Evolutionary conservation across 176 grass and related monocot species (phyloP).

Genomic region (Oropetium thomaeum): DNA sequence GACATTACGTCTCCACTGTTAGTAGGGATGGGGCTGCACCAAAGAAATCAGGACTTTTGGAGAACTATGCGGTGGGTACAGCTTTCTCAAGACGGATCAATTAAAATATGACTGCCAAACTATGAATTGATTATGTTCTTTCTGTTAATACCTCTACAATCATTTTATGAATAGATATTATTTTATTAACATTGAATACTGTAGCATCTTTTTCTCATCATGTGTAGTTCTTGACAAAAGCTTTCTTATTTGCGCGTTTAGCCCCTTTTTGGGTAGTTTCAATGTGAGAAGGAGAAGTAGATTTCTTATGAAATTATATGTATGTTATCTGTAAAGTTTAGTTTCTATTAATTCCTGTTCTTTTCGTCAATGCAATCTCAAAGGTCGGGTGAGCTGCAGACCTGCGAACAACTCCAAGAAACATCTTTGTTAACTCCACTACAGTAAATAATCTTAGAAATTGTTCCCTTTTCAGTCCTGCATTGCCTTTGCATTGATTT

Average conservation of each 20-base stretch:
- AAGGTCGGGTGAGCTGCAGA: neutral
- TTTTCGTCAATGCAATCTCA: neutral
- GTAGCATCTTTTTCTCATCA: no score
- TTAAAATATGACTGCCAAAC: neutral
- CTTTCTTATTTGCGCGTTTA: neutral
- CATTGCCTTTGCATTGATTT: slow-evolving; percentile 65
- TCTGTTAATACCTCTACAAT: no score
- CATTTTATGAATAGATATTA: neutral
- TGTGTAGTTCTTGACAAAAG: neutral
- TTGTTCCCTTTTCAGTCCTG: slow-evolving; percentile 59
- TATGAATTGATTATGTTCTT: neutral
- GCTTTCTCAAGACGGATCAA: neutral
- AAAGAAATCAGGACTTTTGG: slow-evolving; percentile 51
- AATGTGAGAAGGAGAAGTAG: neutral
- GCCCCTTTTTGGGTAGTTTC: neutral
- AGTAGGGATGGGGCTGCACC: slow-evolving; percentile 55
- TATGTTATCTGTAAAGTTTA: neutral
- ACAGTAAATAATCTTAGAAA: neutral
- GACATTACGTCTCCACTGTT: slow-evolving; percentile 60
- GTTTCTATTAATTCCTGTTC: neutral
- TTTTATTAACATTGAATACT: neutral
- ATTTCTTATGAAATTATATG: neutral
- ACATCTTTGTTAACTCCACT: neutral
- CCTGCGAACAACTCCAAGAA: no score
- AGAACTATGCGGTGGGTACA: slow-evolving; percentile 52